Evolutionary conservation across 208 protist genomes (phyloP).

Genomic region (Leishmania tarentolae): DNA sequence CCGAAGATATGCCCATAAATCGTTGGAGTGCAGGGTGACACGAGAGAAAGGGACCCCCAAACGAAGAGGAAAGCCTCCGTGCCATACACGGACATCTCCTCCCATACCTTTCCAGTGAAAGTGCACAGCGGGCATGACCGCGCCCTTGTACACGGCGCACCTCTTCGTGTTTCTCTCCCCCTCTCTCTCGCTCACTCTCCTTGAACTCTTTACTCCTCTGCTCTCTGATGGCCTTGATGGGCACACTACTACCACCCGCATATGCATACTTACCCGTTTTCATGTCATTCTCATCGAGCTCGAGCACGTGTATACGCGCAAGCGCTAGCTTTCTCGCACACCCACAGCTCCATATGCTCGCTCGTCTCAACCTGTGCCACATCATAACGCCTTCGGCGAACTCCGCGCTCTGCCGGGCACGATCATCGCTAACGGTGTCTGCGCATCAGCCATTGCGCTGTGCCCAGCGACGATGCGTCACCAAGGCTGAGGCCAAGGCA

Average conservation of each 20-base stretch:
- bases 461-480: constrained; percentile 28
- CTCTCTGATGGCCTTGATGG: background rate
- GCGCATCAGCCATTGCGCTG: constrained; percentile 7
- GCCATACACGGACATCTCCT: background rate
- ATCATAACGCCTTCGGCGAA: background rate
- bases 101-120: background rate
- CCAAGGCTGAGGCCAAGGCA: constrained; percentile 28
- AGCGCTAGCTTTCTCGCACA: background rate
- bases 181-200: background rate
- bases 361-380: background rate
- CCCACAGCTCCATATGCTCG: background rate
- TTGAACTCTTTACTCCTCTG: background rate
- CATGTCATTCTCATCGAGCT: background rate
- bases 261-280: background rate
- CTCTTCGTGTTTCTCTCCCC: background rate
- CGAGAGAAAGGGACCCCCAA: background rate
- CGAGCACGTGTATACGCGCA: background rate
- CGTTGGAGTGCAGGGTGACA: background rate
- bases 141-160: background rate
- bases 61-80: background rate
- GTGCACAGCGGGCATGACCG: background rate
- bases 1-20: background rate
- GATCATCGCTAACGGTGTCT: background rate
- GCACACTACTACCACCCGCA: background rate
- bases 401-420: background rate